A percentile compares a stretch with the other conserved stretches of the same genome.
Conservation (phyloP, 441 rosid genomes). For the Biscutella laevigata region DNA sequence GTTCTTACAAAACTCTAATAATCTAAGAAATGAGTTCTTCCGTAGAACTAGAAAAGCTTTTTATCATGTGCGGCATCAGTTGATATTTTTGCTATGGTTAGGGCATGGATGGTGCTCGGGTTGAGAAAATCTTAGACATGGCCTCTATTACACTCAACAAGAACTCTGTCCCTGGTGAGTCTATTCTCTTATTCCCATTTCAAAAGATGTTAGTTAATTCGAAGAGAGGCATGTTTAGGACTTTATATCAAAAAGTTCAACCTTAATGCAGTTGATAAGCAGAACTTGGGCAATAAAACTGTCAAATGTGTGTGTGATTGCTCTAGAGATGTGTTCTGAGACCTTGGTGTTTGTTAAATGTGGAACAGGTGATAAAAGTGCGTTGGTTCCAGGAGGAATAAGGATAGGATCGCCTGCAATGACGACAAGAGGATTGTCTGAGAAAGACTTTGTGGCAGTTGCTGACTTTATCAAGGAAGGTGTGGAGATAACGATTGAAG, state of each 20-base stretch:
- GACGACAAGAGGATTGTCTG: conserved; percentile 78
- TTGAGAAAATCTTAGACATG: conserved; percentile 83
- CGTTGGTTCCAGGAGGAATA: conserved; percentile 81
- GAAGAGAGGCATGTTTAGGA: background rate
- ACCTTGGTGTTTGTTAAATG: conserved; percentile 6
- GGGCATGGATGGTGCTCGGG: conserved; percentile 87
- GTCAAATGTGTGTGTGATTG: background rate
- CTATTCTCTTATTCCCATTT: background rate
- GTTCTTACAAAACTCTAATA: conserved; percentile 24
- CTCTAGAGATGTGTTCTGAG: background rate
- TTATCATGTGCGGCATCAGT: background rate
- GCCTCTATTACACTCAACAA: conserved; percentile 89
- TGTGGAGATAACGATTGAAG: conserved; percentile 55
- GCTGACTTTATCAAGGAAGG: conserved; percentile 81
- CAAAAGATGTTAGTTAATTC: background rate
- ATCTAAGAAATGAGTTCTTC: no score
- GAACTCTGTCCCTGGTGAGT: conserved; percentile 80
- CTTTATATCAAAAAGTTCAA: no score
- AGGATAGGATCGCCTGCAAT: conserved; percentile 89
- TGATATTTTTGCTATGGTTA: conserved; percentile 18
- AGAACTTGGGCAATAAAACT: background rate
- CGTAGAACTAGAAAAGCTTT: conserved; percentile 1
- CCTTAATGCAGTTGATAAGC: background rate
- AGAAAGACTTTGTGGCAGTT: conserved; percentile 53
- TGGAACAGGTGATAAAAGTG: conserved; percentile 74